These are phyloP conservation scores for Naganishia randhawae DNA, from an alignment of 768 basidiomycete species.

Conservation along the genomic window DNA sequence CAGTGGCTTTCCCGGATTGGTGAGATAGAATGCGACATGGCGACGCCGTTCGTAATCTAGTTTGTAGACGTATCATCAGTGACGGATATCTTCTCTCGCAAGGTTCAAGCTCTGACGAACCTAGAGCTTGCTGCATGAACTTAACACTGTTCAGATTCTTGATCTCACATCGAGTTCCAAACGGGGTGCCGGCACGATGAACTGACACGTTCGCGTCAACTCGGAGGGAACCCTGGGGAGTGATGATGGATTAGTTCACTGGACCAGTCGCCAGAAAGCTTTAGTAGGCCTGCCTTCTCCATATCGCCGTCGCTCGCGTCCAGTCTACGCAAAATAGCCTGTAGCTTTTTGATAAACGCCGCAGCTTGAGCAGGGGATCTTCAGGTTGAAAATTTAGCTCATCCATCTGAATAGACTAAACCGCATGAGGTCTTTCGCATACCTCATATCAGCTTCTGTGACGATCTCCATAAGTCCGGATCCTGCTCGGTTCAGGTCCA, in stretches of 20 bases:
- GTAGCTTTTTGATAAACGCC: slow-evolving; percentile 76
- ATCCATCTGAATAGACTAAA: too few species aligned
- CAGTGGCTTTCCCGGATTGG: slow-evolving; percentile 56
- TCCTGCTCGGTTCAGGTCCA: slow-evolving; percentile 90
- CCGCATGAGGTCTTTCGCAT: background rate
- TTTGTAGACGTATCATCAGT: background rate
- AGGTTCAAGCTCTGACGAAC: slow-evolving; percentile 53
- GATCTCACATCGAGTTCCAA: slow-evolving; percentile 82
- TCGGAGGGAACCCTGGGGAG: slow-evolving; percentile 74
- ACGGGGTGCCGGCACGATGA: slow-evolving; percentile 59
- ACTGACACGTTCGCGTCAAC: slow-evolving; percentile 96
- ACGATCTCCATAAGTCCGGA: slow-evolving; percentile 92
- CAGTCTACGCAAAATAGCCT: slow-evolving; percentile 72
- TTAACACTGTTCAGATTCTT: slow-evolving; percentile 93
- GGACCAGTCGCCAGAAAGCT: slow-evolving; percentile 25
- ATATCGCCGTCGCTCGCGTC: slow-evolving; percentile 93
- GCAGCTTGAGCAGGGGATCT: slow-evolving; percentile 84
- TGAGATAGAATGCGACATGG: slow-evolving; percentile 57
- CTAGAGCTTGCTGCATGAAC: slow-evolving; percentile 77
- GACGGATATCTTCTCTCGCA: background rate
- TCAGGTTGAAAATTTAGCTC: background rate
- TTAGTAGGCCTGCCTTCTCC: slow-evolving; percentile 66
- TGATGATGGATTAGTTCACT: slow-evolving; percentile 26
- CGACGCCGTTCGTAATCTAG: slow-evolving; percentile 76
- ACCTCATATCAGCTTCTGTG: slow-evolving; percentile 84